These are phyloP conservation scores for Truncatella angustata DNA, from an alignment of 2,329 filamentous ascomycete species.

Conservation along the genomic window DNA sequence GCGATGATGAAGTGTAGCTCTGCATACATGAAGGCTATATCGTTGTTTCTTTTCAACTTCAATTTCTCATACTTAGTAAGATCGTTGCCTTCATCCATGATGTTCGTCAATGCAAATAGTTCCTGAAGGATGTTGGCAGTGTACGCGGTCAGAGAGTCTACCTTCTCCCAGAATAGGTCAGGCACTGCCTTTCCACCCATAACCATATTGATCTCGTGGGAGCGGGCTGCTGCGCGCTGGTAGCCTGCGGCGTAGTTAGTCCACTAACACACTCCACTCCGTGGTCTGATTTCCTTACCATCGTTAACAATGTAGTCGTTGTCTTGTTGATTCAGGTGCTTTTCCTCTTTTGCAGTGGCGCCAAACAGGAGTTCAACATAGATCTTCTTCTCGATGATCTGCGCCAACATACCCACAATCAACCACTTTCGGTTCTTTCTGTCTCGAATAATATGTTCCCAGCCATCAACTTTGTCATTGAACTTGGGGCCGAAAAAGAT, in stretches of 20 bases:
- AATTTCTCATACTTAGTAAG: neutral
- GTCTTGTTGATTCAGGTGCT: slow-evolving; percentile 30
- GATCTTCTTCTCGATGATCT: slow-evolving; percentile 36
- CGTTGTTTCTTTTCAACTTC: neutral
- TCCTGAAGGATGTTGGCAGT: slow-evolving; percentile 34
- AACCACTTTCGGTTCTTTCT: slow-evolving; percentile 30
- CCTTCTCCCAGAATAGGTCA: slow-evolving; percentile 33
- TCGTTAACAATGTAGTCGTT: slow-evolving; percentile 26
- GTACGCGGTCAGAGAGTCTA: slow-evolving; percentile 33
- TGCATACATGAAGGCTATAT: slow-evolving; percentile 17
- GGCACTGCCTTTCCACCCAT: slow-evolving; percentile 24
- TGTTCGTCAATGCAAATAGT: slow-evolving; percentile 27
- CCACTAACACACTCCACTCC: too few species aligned
- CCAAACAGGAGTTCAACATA: slow-evolving; percentile 40
- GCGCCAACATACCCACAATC: slow-evolving; percentile 33
- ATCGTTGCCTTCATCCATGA: neutral
- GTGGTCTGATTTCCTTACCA: slow-evolving; percentile 23
- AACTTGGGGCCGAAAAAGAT: slow-evolving; percentile 15
- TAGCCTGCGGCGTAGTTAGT: too few species aligned
- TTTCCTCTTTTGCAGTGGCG: slow-evolving; percentile 22
- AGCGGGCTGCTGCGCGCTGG: neutral
- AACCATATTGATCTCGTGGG: slow-evolving; percentile 24
- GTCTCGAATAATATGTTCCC: slow-evolving; percentile 32
- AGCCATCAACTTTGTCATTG: slow-evolving; percentile 18
- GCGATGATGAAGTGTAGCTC: slow-evolving; percentile 25